Base-by-base conservation (phyloP, 768 basidiomycete species). In the Russula compacta region DNA sequence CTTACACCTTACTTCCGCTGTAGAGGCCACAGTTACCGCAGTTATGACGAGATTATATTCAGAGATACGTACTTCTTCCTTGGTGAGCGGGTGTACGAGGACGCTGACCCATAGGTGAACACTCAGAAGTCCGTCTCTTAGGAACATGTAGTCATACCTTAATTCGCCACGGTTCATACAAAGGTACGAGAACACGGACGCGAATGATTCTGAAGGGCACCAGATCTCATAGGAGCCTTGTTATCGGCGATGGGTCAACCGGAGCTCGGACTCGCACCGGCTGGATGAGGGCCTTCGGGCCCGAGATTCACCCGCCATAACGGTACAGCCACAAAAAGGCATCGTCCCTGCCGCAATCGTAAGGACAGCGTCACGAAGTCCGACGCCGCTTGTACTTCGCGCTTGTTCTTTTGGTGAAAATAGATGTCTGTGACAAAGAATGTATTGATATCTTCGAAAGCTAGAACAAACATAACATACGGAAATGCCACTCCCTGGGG, bases 221-320 rank as follows among this genome's bases (percentile, higher is more conserved):
- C 89, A 91, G 19, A 90, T 83, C 67, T 90, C 89, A 67, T 89
- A 90, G 0, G 87, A 89, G 4, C 89, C 89, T 88, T 56, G 33
- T 46, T 10, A 58, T 29, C 53, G 50, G 10, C 19, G 24, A 9
- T 29, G 14, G n/a, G 29, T 58, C 9, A 58, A 42, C 42, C 12
- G 6, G 29, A 7, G 8, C 24, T 7, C 43, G 5, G 2, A 19
- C 8, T 70, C 84, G 67, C 62, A 84, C 88, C 89, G 53, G 83
- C 81, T 4, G 88, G 88, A 73, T 91, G 89, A 15, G 88, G 87
- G 0, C 89, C 87, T 4, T 84, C 80, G 2, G 87, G 87, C 2
- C 71, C 79, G 3, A 75, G 78, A 69, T 90, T 88, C 39, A 91
- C 85, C 35, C 85, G 79, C 69, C 80, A 86, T 32, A 87, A 75